These are phyloP conservation scores for Achlya hypogyna DNA, from an alignment of 352 stramenopile species.

Conservation along the genomic window DNA sequence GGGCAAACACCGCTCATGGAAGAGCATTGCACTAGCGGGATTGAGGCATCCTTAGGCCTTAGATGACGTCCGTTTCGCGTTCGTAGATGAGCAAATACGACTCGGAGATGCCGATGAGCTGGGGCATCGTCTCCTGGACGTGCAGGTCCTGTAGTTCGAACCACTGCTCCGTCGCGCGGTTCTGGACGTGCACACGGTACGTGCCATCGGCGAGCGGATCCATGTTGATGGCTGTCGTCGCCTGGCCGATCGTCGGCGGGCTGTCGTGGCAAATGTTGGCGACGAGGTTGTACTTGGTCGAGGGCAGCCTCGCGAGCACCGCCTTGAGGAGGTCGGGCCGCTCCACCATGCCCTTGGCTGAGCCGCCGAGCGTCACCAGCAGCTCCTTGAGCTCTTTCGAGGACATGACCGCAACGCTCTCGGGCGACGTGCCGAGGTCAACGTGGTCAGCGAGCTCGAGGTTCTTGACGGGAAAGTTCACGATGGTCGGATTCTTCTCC, in stretches of 20 bases:
- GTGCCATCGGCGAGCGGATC: slow-evolving; percentile 93
- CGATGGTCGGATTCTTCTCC: slow-evolving; percentile 99
- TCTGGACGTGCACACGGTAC: slow-evolving; percentile 95
- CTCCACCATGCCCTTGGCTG: slow-evolving; percentile 39
- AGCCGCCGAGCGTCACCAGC: slow-evolving; percentile 42
- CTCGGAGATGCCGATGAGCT: slow-evolving; percentile 96
- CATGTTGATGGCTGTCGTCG: slow-evolving; percentile 67
- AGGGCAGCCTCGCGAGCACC: slow-evolving; percentile 40
- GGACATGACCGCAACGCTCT: slow-evolving; percentile 30
- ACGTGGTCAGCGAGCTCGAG: slow-evolving; percentile 92
- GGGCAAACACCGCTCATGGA: no score
- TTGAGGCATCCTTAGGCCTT: no score
- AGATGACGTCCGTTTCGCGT: slow-evolving; percentile 43
- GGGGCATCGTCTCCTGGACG: slow-evolving; percentile 95
- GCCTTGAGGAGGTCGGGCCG: slow-evolving; percentile 69
- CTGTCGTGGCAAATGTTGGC: slow-evolving; percentile 97
- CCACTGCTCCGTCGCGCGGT: slow-evolving; percentile 92
- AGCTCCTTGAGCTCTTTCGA: slow-evolving; percentile 52
- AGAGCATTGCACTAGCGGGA: no score
- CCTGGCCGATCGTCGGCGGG: slow-evolving; percentile 86
- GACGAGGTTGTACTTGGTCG: slow-evolving; percentile 93
- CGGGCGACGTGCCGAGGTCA: slow-evolving; percentile 26
- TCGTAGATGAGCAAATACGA: slow-evolving; percentile 89
- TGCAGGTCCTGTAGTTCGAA: slow-evolving; percentile 98
- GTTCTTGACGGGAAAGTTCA: slow-evolving; percentile 99